phyloP scores from a whole-genome alignment of 768 basidiomycete genomes.

The Boletus tylopilopsis region DNA sequence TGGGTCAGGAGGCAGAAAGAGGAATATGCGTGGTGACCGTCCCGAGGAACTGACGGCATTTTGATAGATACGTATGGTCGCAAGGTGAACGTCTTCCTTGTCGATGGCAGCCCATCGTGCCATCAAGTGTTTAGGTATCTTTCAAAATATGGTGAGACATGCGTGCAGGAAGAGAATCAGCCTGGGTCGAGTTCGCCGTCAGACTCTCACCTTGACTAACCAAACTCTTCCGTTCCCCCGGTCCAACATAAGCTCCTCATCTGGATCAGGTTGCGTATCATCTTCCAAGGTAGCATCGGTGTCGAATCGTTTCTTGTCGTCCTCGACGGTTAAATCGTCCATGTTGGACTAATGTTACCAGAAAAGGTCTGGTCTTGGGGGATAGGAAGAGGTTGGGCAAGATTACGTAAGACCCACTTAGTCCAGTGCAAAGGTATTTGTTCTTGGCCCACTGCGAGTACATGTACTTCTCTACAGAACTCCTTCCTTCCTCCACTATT shows the following conservation, averaged over 20 bases:
- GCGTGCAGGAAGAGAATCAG: no score
- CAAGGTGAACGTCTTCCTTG: constrained; percentile 75
- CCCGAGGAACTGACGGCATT: constrained; percentile 40
- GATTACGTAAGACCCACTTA: no score
- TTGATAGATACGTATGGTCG: constrained; percentile 79
- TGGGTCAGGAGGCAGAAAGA: constrained; percentile 59
- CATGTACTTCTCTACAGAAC: no score
- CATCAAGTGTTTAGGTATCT: constrained; percentile 87
- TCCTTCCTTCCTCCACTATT: no score
- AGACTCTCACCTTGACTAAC: constrained; percentile 84
- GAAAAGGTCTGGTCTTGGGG: no score
- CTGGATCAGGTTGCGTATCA: constrained; percentile 69
- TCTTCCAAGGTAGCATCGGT: constrained; percentile 50
- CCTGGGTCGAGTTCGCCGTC: no score
- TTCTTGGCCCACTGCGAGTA: no score
- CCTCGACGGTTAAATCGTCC: constrained; percentile 40
- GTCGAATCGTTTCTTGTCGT: constrained; percentile 75
- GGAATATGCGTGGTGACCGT: constrained; percentile 57
- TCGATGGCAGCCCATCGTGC: constrained; percentile 79
- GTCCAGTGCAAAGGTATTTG: no score
- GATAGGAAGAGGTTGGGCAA: no score
- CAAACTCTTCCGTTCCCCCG: constrained; percentile 73
- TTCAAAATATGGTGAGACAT: constrained; percentile 15
- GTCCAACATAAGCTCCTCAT: constrained; percentile 78
- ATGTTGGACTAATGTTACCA: no score